Base-by-base conservation (phyloP, 768 basidiomycete genomes). In the Polyporus arcularius region DNA sequence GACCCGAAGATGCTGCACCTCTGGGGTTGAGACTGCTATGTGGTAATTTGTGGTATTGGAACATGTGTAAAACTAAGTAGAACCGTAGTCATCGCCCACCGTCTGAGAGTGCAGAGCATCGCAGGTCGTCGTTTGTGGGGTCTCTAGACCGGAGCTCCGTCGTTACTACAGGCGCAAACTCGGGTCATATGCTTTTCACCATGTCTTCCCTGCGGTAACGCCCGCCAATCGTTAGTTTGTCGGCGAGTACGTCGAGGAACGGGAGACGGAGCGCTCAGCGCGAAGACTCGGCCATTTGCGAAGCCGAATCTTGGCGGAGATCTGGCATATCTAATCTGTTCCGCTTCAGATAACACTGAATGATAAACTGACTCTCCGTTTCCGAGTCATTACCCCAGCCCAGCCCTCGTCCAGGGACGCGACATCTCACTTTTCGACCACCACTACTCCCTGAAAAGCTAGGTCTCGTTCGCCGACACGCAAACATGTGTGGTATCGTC, bases 401-500 rank as follows among this genome's bases (percentile, higher is more conserved):
- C 43, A 10, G 4, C 21, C 15, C 14, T 52, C n/a, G 15, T 15
- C 53, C 10, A 26, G 10, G 28, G 14, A 16, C 16, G 41, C 47
- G 15, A 26, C 40, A 41, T 46, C 26, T 53, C 55, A 51, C 48
- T 42, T 26, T 35, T 18, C 45, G 16, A 39, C 53, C 35, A 21
- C 53, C 42, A 26, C 18, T 28, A 30, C 43, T 28, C 15, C 61
- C 40, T 30, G 53, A 31, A 16, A 38, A 16, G 16, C 41, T 16
- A 45, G 16, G 15, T 53, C n/a, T 39, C 54, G 11, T 40, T 35
- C 47, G 32, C 39, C 12, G 21, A 43, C 21, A 55, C 41, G 42
- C 75, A 28, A 28, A 18, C 47, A 98, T 98, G 95, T 98, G 95
- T 72, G 95, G 95, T 67, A 97, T 98, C 69, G 79, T 95, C 65